A percentile compares a stretch with the other conserved stretches of the same genome.
Evolutionary conservation across 352 stramenopile species (phyloP).

Genomic region (Phytopythium oedochilum): DNA sequence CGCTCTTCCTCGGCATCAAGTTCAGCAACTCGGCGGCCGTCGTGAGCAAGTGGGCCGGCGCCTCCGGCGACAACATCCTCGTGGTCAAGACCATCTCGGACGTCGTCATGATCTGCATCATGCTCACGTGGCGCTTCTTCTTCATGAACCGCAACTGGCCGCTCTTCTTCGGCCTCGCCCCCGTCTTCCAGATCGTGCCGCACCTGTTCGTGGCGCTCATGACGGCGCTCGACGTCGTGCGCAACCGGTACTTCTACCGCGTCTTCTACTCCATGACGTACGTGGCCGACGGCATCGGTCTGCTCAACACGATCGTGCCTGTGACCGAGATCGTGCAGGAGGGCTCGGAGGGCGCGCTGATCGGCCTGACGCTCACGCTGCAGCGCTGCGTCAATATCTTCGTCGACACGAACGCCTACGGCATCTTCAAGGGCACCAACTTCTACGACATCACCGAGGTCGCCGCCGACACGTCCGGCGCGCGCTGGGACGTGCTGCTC

Average conservation of each 20-base stretch:
- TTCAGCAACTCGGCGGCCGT: slow-evolving; percentile 42
- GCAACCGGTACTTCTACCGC: slow-evolving; percentile 56
- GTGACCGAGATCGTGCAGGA: slow-evolving; percentile 67
- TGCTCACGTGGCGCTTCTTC: slow-evolving; percentile 45
- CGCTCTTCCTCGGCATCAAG: slow-evolving; percentile 47
- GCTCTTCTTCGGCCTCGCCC: slow-evolving; percentile 48
- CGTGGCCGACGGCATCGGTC: slow-evolving; percentile 46
- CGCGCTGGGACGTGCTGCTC: slow-evolving; percentile 40
- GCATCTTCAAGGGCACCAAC: slow-evolving; percentile 41
- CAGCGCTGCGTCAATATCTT: slow-evolving; percentile 56
- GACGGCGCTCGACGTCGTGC: slow-evolving; percentile 33
- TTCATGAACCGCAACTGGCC: slow-evolving; percentile 59
- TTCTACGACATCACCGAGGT: slow-evolving; percentile 36
- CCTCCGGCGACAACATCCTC: slow-evolving; percentile 36
- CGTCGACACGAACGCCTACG: slow-evolving; percentile 42
- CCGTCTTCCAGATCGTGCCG: slow-evolving; percentile 42
- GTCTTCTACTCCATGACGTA: slow-evolving; percentile 42
- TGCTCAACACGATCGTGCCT: slow-evolving; percentile 49
- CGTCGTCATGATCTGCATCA: slow-evolving; percentile 48
- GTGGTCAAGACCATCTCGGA: slow-evolving; percentile 42
- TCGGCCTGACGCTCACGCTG: slow-evolving; percentile 55
- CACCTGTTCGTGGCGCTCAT: slow-evolving; percentile 39
- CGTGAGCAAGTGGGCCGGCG: slow-evolving; percentile 36
- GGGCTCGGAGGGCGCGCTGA: slow-evolving; percentile 50
- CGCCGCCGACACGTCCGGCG: slow-evolving; percentile 19